These are phyloP conservation scores for Mucor indicus DNA, from an alignment of 371 early-diverging fungal genomes.

Conservation along the genomic window DNA sequence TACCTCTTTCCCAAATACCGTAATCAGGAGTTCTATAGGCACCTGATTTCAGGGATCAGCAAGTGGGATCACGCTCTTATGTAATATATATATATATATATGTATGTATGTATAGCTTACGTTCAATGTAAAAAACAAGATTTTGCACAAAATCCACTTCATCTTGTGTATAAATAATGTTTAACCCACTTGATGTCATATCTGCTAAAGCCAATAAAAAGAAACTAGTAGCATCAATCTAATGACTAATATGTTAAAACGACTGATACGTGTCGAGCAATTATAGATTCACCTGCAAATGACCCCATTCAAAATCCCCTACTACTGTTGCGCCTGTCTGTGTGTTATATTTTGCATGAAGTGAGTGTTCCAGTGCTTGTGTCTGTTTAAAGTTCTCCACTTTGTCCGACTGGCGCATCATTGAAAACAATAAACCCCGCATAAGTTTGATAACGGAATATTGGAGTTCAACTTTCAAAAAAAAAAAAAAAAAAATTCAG, in stretches of 20 bases:
- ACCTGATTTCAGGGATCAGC: too few relatives aligned
- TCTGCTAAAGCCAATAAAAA: constrained; percentile 82
- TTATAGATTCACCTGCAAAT: too few relatives aligned
- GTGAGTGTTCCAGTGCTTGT: constrained; percentile 63
- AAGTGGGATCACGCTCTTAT: not conserved
- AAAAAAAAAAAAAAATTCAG: not conserved
- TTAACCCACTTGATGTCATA: constrained; percentile 81
- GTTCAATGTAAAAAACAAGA: constrained; percentile 86
- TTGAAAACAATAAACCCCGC: constrained; percentile 72
- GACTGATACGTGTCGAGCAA: too few relatives aligned
- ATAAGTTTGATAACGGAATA: constrained; percentile 79
- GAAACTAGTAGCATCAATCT: constrained; percentile 83
- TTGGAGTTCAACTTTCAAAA: constrained; percentile 70
- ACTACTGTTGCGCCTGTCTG: constrained; percentile 84
- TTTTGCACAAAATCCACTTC: constrained; percentile 92
- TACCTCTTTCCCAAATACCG: constrained; percentile 91
- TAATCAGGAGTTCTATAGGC: too few relatives aligned
- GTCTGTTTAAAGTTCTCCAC: constrained; percentile 82
- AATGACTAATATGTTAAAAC: too few relatives aligned
- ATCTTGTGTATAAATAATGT: constrained; percentile 81
- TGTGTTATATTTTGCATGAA: constrained; percentile 91
- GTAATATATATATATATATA: too few relatives aligned
- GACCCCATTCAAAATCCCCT: constrained; percentile 84
- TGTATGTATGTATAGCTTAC: too few relatives aligned
- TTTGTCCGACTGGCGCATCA: constrained; percentile 87